Conservation (phyloP, 2,329 filamentous ascomycete species). For the Sporothrix mexicana region DNA sequence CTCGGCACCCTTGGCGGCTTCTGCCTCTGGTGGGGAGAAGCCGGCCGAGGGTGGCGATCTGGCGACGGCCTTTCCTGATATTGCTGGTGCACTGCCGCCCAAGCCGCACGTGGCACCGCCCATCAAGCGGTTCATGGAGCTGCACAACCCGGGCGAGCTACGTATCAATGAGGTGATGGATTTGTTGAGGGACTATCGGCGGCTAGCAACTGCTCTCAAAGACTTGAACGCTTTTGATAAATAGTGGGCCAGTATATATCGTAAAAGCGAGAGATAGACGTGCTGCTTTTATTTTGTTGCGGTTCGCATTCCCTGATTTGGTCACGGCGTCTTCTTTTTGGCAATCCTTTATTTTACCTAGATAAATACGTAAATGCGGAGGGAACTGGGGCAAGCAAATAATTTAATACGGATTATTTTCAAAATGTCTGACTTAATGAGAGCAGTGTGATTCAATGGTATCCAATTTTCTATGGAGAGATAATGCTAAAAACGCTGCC, state of each 20-base stretch:
- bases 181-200: slow-evolving; percentile 74
- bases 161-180: slow-evolving; percentile 75
- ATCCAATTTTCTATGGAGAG: slow-evolving; percentile 10
- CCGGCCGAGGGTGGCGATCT: slow-evolving; percentile 60
- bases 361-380: not conserved
- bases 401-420: not conserved
- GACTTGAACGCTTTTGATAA: slow-evolving; percentile 65
- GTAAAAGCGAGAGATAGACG: not conserved
- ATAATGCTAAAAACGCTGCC: not conserved
- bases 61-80: slow-evolving; percentile 66
- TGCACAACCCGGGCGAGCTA: slow-evolving; percentile 72
- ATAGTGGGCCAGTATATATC: not conserved
- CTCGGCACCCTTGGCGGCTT: slow-evolving; percentile 47
- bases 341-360: not conserved
- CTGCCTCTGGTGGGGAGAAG: slow-evolving; percentile 37
- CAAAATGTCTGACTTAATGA: no score
- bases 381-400: not conserved
- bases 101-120: slow-evolving; percentile 69
- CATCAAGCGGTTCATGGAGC: slow-evolving; percentile 73
- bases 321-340: not conserved
- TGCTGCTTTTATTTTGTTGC: not conserved
- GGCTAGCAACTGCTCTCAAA: slow-evolving; percentile 69
- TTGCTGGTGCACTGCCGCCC: slow-evolving; percentile 60
- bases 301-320: not conserved
- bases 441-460: not conserved